These are phyloP conservation scores for Euphorbia lathyris DNA, from an alignment of 345 rosid species.

Conservation along the genomic window DNA sequence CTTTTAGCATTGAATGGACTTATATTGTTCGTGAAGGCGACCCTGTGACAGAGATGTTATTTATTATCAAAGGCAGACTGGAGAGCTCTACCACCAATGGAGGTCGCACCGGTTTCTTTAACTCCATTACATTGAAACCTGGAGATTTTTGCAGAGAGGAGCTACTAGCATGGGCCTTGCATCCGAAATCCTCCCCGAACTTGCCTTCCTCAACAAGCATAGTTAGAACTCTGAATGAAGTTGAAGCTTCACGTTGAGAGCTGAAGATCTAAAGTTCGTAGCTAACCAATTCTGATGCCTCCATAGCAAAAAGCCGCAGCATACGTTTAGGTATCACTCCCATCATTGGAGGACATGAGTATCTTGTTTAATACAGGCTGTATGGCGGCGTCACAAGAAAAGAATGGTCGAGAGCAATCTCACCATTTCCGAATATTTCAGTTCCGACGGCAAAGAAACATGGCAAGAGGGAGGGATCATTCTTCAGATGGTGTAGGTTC, in stretches of 20 bases:
- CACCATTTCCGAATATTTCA: constrained; percentile 41
- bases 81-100: constrained; percentile 65
- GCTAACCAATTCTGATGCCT: constrained; percentile 60
- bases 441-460: constrained; percentile 19
- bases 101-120: constrained; percentile 61
- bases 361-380: constrained; percentile 59
- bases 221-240: constrained; percentile 51
- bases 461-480: constrained; percentile 23
- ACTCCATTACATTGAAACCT: constrained; percentile 48
- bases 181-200: constrained; percentile 48
- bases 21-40: constrained; percentile 63
- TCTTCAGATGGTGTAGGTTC: constrained; percentile 19
- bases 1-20: constrained; percentile 55
- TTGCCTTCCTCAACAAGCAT: constrained; percentile 63
- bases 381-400: constrained; percentile 53
- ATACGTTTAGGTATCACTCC: constrained; percentile 58
- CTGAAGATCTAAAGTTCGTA: constrained; percentile 59
- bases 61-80: constrained; percentile 52
- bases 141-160: constrained; percentile 68
- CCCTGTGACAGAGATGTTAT: constrained; percentile 59
- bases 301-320: constrained; percentile 62
- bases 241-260: constrained; percentile 63
- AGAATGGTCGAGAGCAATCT: constrained; percentile 42
- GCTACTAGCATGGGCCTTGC: constrained; percentile 62
- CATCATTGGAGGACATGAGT: constrained; percentile 73